Evolutionary conservation across 2,329 filamentous ascomycete genomes (phyloP), one percentile per base, ranked within the genome.

Genomic region (Cordyceps militaris): DNA sequence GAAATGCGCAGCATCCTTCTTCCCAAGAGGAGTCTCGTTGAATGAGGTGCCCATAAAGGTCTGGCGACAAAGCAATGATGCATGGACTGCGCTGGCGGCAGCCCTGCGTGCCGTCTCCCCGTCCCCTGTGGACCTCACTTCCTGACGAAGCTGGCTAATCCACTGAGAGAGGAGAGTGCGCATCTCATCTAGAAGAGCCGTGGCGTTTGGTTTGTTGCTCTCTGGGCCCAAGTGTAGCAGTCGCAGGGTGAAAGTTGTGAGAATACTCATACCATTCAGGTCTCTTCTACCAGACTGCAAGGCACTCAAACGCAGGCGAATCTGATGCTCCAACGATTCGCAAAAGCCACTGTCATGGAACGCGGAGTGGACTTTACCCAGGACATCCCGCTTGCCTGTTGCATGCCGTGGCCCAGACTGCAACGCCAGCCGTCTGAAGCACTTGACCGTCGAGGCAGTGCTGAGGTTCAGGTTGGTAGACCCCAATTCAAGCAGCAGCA

Each of bases 201-300:
- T 6, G 0, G 24, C 10, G 14, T 10, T 40, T 4, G 16, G 3
- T 4, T n/a, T 28, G 10, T 38, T 11, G n/a, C 8, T 19, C 3
- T 40, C 32, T 8, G 30, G 30, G 16, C 52, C 8, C 4, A 60
- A 14, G 58, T 63, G 32, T 53, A 64, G 74, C 1, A 67, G 63
- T 2, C 80, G 75, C 0, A 83, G 64, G 0, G 72, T 63, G 0
- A 88, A 62, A 0, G 74, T 79, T 5, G 86, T 73, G 1, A 87
- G 56, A 0, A 78, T 73, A 4, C 82, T 77, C 82, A 88, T 86
- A 14, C 76, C 74, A 53, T 80, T 67, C 0, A 70, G 71, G 60
- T 88, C 85, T 0, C 83, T 74, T 79, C 83, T 86, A 46, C 83
- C 88, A 0, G 71, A 66, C 0, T 67, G 64, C 8, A 88, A 77